These are phyloP conservation scores for Vitis amurensis DNA, from an alignment of 164 flowering plant species.

Conservation along the genomic window DNA sequence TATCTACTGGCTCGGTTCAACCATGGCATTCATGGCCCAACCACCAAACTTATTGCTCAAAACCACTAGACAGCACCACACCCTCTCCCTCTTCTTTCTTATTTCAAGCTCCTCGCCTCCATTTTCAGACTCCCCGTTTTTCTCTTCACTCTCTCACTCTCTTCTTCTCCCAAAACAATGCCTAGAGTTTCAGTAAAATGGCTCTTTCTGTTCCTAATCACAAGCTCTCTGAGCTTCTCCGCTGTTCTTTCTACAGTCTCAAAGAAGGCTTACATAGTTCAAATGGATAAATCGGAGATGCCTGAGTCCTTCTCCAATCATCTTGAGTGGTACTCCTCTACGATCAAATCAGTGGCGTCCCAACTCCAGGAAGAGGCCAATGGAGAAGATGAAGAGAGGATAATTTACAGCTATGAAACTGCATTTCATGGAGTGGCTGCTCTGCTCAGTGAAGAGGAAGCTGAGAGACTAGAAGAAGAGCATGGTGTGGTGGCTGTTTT, in stretches of 20 bases:
- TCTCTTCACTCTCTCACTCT: neutral
- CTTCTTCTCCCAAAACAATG: slow-evolving; percentile 14
- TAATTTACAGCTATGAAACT: slow-evolving; percentile 63
- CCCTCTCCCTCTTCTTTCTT: neutral
- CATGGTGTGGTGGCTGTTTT: slow-evolving; percentile 59
- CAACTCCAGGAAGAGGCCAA: slow-evolving; percentile 3
- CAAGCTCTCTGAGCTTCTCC: slow-evolving; percentile 17
- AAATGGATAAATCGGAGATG: slow-evolving; percentile 59
- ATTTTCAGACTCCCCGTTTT: too few relatives aligned
- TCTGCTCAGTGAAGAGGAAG: slow-evolving; percentile 55
- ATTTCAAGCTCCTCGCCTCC: neutral
- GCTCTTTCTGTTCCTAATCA: slow-evolving; percentile 18
- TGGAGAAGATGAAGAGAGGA: slow-evolving; percentile 34
- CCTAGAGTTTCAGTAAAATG: slow-evolving; percentile 25
- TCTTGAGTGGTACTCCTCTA: slow-evolving; percentile 66
- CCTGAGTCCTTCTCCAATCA: slow-evolving; percentile 56
- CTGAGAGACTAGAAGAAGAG: slow-evolving; percentile 37
- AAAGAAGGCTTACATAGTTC: slow-evolving; percentile 65
- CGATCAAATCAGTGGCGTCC: slow-evolving; percentile 35
- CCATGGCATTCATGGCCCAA: slow-evolving; percentile 27
- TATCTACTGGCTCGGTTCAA: slow-evolving; percentile 3
- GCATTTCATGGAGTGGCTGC: slow-evolving; percentile 89
- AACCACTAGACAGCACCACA: neutral
- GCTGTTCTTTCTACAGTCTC: slow-evolving; percentile 13
- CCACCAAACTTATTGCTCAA: slow-evolving; percentile 22